phyloP scores from a whole-genome alignment of 2,329 filamentous ascomycete species.

The Chaetomium globosum region DNA sequence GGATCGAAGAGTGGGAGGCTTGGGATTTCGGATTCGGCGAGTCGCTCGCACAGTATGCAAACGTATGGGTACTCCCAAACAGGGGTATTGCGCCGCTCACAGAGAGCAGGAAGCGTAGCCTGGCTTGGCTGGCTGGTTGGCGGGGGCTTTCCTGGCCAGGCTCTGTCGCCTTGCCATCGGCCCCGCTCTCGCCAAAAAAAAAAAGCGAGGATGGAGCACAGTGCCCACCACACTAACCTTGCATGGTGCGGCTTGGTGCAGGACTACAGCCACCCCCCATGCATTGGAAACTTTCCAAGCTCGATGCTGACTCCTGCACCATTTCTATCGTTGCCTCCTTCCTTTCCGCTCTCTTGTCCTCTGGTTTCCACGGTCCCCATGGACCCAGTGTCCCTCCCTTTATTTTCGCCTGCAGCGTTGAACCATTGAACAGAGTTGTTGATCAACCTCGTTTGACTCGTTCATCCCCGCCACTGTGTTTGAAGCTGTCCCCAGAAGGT shows the following conservation, averaged over 20 bases:
- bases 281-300: conserved; percentile 17
- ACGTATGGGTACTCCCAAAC: not conserved
- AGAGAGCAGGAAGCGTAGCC: conserved; percentile 19
- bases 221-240: conserved; percentile 28
- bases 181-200: conserved; percentile 26
- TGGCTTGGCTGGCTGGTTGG: conserved; percentile 14
- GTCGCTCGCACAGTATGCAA: conserved; percentile 23
- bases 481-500: conserved; percentile 1
- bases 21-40: not conserved
- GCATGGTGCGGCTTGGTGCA: conserved; percentile 25
- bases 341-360: not conserved
- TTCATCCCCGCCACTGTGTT: not conserved
- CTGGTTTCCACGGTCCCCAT: not conserved
- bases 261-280: conserved; percentile 26
- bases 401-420: conserved; percentile 11
- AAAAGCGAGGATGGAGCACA: conserved; percentile 24
- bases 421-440: conserved; percentile 4
- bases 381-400: not conserved
- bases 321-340: conserved; percentile 22
- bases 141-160: conserved; percentile 20
- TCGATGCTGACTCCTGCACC: conserved; percentile 24
- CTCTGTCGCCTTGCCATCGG: conserved; percentile 29
- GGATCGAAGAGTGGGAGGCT: conserved; percentile 2
- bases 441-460: conserved; percentile 14
- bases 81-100: conserved; percentile 14